phyloP scores from a whole-genome alignment of 75 land plant genomes.

The Pinus albicaulis region DNA sequence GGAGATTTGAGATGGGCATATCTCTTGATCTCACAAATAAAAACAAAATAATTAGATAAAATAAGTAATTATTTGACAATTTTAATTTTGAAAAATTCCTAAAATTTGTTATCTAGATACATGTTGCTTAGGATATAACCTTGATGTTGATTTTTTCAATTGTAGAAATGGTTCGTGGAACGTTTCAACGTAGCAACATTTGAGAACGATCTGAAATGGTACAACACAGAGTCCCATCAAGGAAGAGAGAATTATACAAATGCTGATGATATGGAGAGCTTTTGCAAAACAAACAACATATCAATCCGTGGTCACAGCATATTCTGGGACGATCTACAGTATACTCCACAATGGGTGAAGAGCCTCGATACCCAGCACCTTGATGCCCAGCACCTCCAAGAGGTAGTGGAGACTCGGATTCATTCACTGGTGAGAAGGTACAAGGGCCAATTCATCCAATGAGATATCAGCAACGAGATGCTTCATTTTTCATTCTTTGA shows the following conservation, averaged over 20 bases:
- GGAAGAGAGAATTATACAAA: constrained; percentile 51
- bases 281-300: constrained; percentile 31
- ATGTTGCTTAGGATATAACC: no score
- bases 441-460: constrained; percentile 38
- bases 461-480: constrained; percentile 83
- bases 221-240: constrained; percentile 41
- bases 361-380: constrained; percentile 15
- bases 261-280: constrained; percentile 55
- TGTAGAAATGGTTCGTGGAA: constrained; percentile 52
- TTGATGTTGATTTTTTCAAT: neutral
- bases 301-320: constrained; percentile 59
- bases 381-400: constrained; percentile 16
- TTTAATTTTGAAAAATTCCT: no score
- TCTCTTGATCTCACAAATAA: no score
- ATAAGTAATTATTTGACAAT: no score
- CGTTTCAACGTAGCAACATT: constrained; percentile 54
- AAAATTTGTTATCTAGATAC: no score
- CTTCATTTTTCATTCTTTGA: constrained; percentile 62
- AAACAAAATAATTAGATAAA: no score
- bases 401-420: constrained; percentile 26
- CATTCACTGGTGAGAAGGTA: constrained; percentile 45
- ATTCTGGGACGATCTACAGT: constrained; percentile 61
- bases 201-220: constrained; percentile 81
- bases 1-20: no score
- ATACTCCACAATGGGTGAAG: constrained; percentile 42